Evolutionary conservation across 768 basidiomycete species (phyloP).

Genomic region (Lentinula edodes): DNA sequence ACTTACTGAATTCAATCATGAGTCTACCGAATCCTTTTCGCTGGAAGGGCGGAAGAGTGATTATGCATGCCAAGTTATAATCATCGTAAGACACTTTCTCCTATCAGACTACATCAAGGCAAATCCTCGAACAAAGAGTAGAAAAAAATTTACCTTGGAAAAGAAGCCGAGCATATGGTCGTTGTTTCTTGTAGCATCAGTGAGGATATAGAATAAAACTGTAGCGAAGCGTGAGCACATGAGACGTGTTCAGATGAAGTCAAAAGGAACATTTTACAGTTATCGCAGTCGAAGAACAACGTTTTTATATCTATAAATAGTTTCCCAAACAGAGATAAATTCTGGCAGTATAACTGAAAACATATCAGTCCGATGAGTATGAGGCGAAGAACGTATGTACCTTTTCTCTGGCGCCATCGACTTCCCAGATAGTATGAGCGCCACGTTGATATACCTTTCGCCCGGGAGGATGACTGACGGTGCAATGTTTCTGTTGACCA

Average conservation of each 20-base stretch:
- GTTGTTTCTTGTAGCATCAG: slow-evolving; percentile 71
- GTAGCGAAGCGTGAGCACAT: background rate
- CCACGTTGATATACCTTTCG: slow-evolving; percentile 86
- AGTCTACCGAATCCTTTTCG: slow-evolving; percentile 88
- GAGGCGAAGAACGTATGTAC: slow-evolving; percentile 31
- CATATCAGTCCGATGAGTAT: background rate
- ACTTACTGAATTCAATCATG: slow-evolving; percentile 95
- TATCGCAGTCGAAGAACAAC: slow-evolving; percentile 84
- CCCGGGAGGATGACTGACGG: slow-evolving; percentile 73
- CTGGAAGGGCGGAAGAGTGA: slow-evolving; percentile 92
- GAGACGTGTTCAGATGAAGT: background rate
- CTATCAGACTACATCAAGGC: slow-evolving; percentile 26
- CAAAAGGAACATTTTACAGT: slow-evolving; percentile 43
- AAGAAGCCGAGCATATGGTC: slow-evolving; percentile 82
- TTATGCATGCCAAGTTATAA: slow-evolving; percentile 95
- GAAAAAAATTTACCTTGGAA: slow-evolving; percentile 42
- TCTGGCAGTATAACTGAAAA: slow-evolving; percentile 88
- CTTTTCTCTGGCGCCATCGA: slow-evolving; percentile 85
- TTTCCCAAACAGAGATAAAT: slow-evolving; percentile 92
- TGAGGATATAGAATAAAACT: slow-evolving; percentile 92
- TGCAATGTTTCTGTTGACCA: slow-evolving; percentile 56
- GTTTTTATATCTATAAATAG: slow-evolving; percentile 99
- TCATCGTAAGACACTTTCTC: slow-evolving; percentile 96
- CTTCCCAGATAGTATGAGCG: slow-evolving; percentile 90
- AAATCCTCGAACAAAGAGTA: background rate